Conservation (phyloP, 805 yeast species). For the Kockiozyma suomiensis region DNA sequence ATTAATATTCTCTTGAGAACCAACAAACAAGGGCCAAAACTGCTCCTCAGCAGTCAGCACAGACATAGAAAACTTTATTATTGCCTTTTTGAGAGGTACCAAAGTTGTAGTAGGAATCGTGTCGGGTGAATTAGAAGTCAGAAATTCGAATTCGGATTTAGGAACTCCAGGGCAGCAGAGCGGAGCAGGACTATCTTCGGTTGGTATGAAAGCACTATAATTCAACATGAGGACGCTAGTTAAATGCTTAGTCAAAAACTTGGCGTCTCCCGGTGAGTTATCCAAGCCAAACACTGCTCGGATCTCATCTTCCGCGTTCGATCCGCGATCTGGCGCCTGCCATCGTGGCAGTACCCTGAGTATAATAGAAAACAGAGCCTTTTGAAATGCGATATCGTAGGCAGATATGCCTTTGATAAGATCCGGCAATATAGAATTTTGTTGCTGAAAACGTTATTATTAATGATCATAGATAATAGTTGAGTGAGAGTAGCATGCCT, state of each 20-base stretch:
- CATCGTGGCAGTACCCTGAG: slow-evolving; percentile 56
- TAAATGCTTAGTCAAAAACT: slow-evolving; percentile 52
- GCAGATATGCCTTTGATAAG: slow-evolving; percentile 52
- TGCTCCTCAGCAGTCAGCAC: slow-evolving; percentile 48
- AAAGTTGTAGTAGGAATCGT: slow-evolving; percentile 56
- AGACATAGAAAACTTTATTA: slow-evolving; percentile 49
- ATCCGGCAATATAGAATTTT: slow-evolving; percentile 49
- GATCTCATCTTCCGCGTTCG: slow-evolving; percentile 48
- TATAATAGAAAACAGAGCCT: slow-evolving; percentile 64
- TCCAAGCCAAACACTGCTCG: slow-evolving; percentile 46
- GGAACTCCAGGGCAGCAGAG: slow-evolving; percentile 65
- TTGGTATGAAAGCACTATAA: slow-evolving; percentile 44
- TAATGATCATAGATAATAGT: too few species aligned
- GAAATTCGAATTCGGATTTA: slow-evolving; percentile 57
- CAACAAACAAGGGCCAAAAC: slow-evolving; percentile 59
- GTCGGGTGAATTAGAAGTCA: slow-evolving; percentile 71
- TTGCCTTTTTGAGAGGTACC: slow-evolving; percentile 46
- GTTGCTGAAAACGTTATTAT: slow-evolving; percentile 37
- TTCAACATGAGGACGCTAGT: slow-evolving; percentile 60
- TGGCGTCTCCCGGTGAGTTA: slow-evolving; percentile 46
- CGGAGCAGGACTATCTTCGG: slow-evolving; percentile 3
- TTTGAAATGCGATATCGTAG: slow-evolving; percentile 46
- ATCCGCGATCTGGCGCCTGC: slow-evolving; percentile 53
- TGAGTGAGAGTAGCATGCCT: slow-evolving; percentile 37
- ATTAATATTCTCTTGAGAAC: slow-evolving; percentile 61